Evolutionary conservation across 257 asterid genomes (phyloP), one percentile per base, ranked within the genome.

Genomic region (Linaria vulgaris): DNA sequence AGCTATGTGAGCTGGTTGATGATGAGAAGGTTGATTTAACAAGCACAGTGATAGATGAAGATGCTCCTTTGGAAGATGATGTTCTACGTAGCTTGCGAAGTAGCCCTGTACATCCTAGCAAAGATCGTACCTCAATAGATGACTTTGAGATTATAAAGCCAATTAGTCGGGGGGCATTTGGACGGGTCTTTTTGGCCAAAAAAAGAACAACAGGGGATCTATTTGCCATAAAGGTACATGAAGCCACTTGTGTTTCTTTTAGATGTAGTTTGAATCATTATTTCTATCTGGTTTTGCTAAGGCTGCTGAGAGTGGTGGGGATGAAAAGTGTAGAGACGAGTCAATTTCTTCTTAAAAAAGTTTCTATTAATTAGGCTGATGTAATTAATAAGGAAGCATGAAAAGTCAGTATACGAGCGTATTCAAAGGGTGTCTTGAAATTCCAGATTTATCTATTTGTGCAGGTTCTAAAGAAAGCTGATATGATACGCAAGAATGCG

Each of bases 161-260:
- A 57, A 94, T 94, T 63, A 94, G 99, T 79, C 97, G 97, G 58
- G 99, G 99, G 56, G 99, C 99, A 70, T 94, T 94, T 79, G 99
- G 99, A 50, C 88, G 99, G 63, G 99, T 94, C 66, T 94, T 94
- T 78, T 71, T 94, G 84, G 95, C 99, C 21, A 87, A 90, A 77
- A 94, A 94, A 85, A 84, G 95, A 77, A 84, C 95, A 11, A 94
- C 99, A 0, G 99, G 97, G 49, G 99, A 94, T 78, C 72, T 94
- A 30, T 94, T 94, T 66, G 99, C 99, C 7, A 94, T 94, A 68
- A 94, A 94, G 99, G 99, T 90, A 80, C 50, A 20, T 59, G 34
- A 44, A 64, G 12, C 50, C 55, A 51, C 70, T 50, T 67, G 39
- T 67, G 39, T 57, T 62, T 22, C 31, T 44, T 38, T 58, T 13